Base-by-base conservation (phyloP, 805 yeast species). In the Saccharomyces kudriavzevii region DNA sequence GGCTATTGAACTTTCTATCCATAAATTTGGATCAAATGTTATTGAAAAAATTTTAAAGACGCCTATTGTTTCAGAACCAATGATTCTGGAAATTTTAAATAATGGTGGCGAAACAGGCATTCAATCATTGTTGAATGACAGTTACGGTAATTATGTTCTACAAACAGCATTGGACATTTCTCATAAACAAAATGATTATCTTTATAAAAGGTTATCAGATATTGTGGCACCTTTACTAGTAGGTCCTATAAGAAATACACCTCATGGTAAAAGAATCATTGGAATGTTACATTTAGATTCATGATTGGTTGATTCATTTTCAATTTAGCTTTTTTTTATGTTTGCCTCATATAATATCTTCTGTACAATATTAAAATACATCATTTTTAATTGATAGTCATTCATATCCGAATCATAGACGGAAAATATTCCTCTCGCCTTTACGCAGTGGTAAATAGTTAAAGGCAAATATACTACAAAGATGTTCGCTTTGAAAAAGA, bases 241-340 rank as follows among this genome's bases (percentile, higher is more conserved):
- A 24, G 85, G 84, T 48, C 68, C 69, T 10, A 86, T 92, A 55
- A 81, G 87, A 67, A 87, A 85, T 62, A 91, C 97, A 17, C 97
- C 97, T 2, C 96, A 92, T 69, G 98, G 97, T n/a, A 80, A 96
- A 67, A 81, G 97, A 65, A 90, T 92, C 56, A 79, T 87, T 73
- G 82, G 88, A 28, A 89, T 89, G 66, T 63, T 81, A 47, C 72
- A 70, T 54, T 48, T 60, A 46, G 67, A 63, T 27, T 60, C 49
- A 22, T 45, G n/a, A 14, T 17, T 48, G n/a, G 29, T 48, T 20
- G 25, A 48, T 48, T 11, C n/a, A 46, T 17, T 20, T 30, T 20
- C 26, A 48, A 26, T 30, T 48, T 22, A 17, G 27, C 24, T 48
- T 20, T 27, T 47, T 47, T 47, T 24, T 26, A 13, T 30, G 26